Conservation (phyloP, 2,329 filamentous ascomycete genomes). For the Dothistroma pini region DNA sequence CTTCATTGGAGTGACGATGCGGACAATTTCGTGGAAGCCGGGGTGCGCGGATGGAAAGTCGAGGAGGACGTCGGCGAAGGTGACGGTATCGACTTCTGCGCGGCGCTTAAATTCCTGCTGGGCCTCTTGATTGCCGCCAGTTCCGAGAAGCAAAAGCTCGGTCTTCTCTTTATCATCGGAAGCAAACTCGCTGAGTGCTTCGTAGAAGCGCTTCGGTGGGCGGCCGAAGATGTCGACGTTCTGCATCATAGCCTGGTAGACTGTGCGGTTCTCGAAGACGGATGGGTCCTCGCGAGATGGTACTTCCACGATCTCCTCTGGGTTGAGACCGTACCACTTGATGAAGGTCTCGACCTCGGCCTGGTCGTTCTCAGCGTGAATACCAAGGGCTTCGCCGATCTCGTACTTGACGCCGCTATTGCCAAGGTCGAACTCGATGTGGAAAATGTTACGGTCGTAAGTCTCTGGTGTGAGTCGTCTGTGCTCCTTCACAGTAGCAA, state of each 20-base stretch:
- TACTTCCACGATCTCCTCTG: conserved; percentile 84
- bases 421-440: conserved; percentile 97
- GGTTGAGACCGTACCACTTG: conserved; percentile 78
- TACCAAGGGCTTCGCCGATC: conserved; percentile 93
- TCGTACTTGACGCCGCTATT: conserved; percentile 89
- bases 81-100: conserved; percentile 84
- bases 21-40: conserved; percentile 79
- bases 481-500: conserved; percentile 91
- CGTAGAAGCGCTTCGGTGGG: conserved; percentile 97
- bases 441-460: conserved; percentile 99
- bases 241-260: conserved; percentile 86
- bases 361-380: conserved; percentile 91
- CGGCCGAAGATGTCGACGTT: conserved; percentile 97
- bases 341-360: conserved; percentile 80
- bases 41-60: conserved; percentile 90
- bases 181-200: conserved; percentile 81
- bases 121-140: conserved; percentile 61
- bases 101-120: conserved; percentile 89
- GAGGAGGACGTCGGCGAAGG: conserved; percentile 83
- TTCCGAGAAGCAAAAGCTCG: conserved; percentile 70
- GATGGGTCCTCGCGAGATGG: conserved; percentile 73
- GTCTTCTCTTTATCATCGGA: conserved; percentile 77
- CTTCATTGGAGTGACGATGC: conserved; percentile 88
- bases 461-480: conserved; percentile 80
- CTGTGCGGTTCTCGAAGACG: conserved; percentile 79